These are phyloP conservation scores for Myrica gale DNA, from an alignment of 306 rosid genomes.

Conservation along the genomic window DNA sequence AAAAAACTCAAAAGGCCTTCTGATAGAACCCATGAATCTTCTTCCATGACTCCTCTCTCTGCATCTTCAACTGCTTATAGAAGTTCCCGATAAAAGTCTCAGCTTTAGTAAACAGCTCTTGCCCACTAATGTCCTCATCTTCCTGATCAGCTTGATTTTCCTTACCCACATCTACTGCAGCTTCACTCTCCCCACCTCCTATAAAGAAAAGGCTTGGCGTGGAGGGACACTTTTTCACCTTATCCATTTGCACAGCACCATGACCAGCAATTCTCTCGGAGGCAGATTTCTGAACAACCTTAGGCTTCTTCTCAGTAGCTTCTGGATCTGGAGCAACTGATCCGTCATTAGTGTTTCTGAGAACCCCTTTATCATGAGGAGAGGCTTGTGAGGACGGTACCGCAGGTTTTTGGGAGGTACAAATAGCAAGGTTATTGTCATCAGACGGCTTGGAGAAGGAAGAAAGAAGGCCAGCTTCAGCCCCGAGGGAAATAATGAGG, in stretches of 20 bases:
- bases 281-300: constrained; percentile 31
- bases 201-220: constrained; percentile 61
- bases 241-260: constrained; percentile 24
- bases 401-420: constrained; percentile 20
- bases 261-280: constrained; percentile 35
- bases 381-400: constrained; percentile 24
- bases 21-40: constrained; percentile 48
- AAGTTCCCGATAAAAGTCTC: constrained; percentile 79
- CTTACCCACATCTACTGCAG: constrained; percentile 21
- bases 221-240: constrained; percentile 55
- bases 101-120: constrained; percentile 72
- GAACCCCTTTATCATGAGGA: constrained; percentile 20
- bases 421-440: constrained; percentile 32
- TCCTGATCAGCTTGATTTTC: constrained; percentile 33
- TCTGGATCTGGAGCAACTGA: constrained; percentile 16
- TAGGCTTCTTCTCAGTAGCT: constrained; percentile 26
- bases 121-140: constrained; percentile 41
- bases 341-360: not conserved
- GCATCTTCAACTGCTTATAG: constrained; percentile 78
- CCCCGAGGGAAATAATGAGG: constrained; percentile 67
- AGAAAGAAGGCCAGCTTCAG: constrained; percentile 72
- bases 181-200: constrained; percentile 45
- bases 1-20: constrained; percentile 29
- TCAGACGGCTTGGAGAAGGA: constrained; percentile 44
- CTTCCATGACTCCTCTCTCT: constrained; percentile 66